Base-by-base conservation (phyloP, 371 early-diverging fungal genomes). In the Cokeromyces recurvatus region DNA sequence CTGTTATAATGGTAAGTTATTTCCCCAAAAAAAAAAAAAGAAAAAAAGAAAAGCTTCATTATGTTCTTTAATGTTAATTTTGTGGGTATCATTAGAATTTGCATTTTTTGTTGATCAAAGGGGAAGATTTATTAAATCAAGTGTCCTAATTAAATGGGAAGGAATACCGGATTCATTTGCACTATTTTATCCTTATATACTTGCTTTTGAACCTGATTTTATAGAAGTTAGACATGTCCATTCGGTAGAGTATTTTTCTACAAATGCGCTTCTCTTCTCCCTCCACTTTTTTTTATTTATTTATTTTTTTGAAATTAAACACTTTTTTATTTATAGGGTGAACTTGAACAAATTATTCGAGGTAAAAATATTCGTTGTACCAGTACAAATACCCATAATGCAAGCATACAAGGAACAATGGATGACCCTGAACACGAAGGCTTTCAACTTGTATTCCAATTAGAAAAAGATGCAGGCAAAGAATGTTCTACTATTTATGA, bases 191-290 rank as follows among this genome's bases (percentile, higher is more conserved):
- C 95, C 93, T 17, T 94, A 90, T 52, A 71, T 95, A 23, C 67
- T 94, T 50, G 96, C 94, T 0, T 93, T 90, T 67, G 92, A 91
- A 44, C 77, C 86, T 9, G 75, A 77, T 11, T 94, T 94, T 57
- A 87, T 94, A 49, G 94, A 94, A 68, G 74, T 95, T 21, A 79
- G 92, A 34, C 74, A 92, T 58, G 84, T 92, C 11, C 79, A 87
- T 38, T 84, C 88, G 11, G 89, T 76, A 71, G 62, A 69, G n/a
- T n/a, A n/a, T n/a, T n/a, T n/a, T n/a, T n/a, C n/a, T n/a, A n/a
- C n/a, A n/a, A n/a, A n/a, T n/a, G n/a, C n/a, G n/a, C n/a, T n/a
- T n/a, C n/a, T n/a, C n/a, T n/a, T n/a, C n/a, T n/a, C n/a, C n/a
- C n/a, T n/a, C n/a, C n/a, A n/a, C n/a, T n/a, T n/a, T n/a, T n/a